phyloP scores from a whole-genome alignment of 2,329 filamentous ascomycete species.

The Aspergillus sp. region DNA sequence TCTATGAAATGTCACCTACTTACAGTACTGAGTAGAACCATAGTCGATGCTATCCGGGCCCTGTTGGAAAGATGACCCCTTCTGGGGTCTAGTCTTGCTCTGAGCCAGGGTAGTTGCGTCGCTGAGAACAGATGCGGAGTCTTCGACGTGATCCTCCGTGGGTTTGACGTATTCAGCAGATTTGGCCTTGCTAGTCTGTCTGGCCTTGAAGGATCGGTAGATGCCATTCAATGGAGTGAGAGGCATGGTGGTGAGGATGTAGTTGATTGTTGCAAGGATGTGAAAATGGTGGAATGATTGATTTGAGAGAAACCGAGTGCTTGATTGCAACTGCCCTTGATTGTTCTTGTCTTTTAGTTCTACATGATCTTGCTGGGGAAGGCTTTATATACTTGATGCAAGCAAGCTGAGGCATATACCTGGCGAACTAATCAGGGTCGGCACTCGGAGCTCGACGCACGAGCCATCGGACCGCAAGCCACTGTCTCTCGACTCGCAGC shows the following conservation, averaged over 20 bases:
- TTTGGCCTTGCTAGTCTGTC: background rate
- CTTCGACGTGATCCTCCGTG: background rate
- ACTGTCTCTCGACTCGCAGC: background rate
- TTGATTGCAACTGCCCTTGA: background rate
- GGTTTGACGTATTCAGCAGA: background rate
- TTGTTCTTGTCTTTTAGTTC: background rate
- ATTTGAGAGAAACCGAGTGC: too few relatives aligned
- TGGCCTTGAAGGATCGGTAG: background rate
- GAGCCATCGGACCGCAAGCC: constrained; percentile 1
- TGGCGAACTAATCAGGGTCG: background rate
- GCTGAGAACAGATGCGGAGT: constrained; percentile 2
- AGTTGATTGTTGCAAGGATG: background rate
- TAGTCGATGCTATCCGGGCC: background rate
- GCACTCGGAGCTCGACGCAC: constrained; percentile 2
- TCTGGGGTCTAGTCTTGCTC: background rate
- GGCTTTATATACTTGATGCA: background rate
- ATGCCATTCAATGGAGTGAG: background rate
- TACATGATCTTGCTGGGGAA: background rate
- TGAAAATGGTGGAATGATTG: too few relatives aligned
- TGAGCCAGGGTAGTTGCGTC: constrained; percentile 1
- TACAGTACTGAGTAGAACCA: background rate
- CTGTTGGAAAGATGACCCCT: background rate
- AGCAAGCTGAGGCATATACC: too few relatives aligned
- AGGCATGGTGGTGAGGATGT: background rate
- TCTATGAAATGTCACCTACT: background rate